Evolutionary conservation across 108 stramenopile genomes (phyloP), one percentile per base, ranked within the genome.

Genomic region (Cyclostephanos tholiformis): DNA sequence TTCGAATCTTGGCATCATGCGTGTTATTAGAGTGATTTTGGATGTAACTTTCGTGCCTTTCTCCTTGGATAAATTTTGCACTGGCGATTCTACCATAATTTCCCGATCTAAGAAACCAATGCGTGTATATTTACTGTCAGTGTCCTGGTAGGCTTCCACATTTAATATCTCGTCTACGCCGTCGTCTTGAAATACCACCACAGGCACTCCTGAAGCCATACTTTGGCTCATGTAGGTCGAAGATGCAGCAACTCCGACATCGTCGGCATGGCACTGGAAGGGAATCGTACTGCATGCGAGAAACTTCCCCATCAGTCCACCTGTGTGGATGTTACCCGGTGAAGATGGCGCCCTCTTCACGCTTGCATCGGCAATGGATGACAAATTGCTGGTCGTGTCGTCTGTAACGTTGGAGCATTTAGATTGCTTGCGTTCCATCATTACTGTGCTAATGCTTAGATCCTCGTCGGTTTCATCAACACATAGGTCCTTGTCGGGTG

Each of bases 41-140:
- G 51, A 67, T 49, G 50, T n/a, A 16, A 67, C 66, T 12, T 12
- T 1, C 66, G 27, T 53, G 27, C 30, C 38, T 22, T 55, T 26
- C 11, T 55, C 26, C 11, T 27, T 16, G 26, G 26, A 9, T 55
- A 20, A 10, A 60, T 36, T 19, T 14, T 38, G 30, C 6, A 36
- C 16, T 38, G 59, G 16, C 27, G 59, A n/a, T 2, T 60, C n/a
- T 9, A 32, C n/a, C 19, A 1, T 17, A 17, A 36, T 8, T 1
- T 27, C 53, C 23, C 12, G 23, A 27, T 55, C 53, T 4, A 55
- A 55, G 23, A 27, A 27, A 4, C 53, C 53, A 5, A 55, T 55
- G 26, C 4, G 59, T 17, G 30, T 19, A 23, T 17, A 8, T 7
- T 60, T 60, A 17, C 19, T 38, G 35, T 29, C 27, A 32, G 27